Base-by-base conservation (phyloP, 2,329 filamentous ascomycete genomes). In the Septoria linicola region DNA sequence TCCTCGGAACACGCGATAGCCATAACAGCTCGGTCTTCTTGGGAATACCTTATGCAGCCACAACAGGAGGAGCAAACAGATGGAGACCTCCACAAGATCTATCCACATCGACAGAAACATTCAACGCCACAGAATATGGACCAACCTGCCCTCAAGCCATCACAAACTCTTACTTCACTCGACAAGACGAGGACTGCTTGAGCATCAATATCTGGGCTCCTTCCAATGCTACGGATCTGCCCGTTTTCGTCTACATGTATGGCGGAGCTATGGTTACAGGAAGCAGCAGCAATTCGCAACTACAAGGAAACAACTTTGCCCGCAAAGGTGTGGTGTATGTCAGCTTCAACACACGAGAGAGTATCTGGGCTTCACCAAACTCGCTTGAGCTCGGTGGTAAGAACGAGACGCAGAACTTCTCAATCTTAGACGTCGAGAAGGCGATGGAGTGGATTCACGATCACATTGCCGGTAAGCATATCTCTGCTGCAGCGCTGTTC, bases 21-120 rank as follows among this genome's bases (percentile, higher is more conserved):
- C 45, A 50, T 13, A 27, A 40, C 5, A 58, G 55, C 35, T 62
- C 64, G 0, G 70, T 73, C 3, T 73, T 63, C 47, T 61, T 73
- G 7, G 72, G 72, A 6, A 63, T 73, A 7, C 71, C 71, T 1
- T 73, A 67, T 49, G 71, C 71, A 16, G 66, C 66, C 6, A 68
- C 70, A 1, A 73, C 71, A 1, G 71, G 65, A 2, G 71, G 70
- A n/a, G 51, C 67, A 35, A 73, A 73, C 56, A 59, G 64, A 54
- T 69, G 65, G 63, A 59, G 59, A 10, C 37, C 62, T n/a, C 68
- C 68, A 39, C 65, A 68, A 40, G 59, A 60, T 20, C 57, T 63
- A 8, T 46, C 53, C 0, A 49, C 23, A 17, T 55, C 37, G 30
- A 42, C 59, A 16, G 66, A 60, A 34, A 61, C 54, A 47, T 46